Evolutionary conservation across 2,329 filamentous ascomycete genomes (phyloP).

Genomic region (Pestalotiopsis sp.): DNA sequence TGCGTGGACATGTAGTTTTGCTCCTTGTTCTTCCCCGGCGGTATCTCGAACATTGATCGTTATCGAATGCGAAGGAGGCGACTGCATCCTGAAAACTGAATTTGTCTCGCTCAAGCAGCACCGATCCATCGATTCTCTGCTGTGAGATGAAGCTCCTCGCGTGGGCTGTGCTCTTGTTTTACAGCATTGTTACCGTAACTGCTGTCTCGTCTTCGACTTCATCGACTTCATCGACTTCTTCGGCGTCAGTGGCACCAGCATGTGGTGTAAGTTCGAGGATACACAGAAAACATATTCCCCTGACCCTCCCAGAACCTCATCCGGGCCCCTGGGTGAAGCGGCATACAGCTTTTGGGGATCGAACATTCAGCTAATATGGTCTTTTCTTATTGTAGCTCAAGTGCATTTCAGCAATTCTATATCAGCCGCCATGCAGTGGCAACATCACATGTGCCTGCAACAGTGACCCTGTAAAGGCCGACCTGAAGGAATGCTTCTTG

Average conservation of each 20-base stretch:
- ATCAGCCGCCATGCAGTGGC: neutral
- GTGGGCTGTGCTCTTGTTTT: conserved; percentile 1
- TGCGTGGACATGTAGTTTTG: neutral
- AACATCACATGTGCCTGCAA: conserved; percentile 6
- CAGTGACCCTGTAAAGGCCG: conserved; percentile 2
- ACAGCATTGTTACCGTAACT: neutral
- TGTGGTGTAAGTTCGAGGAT: conserved; percentile 7
- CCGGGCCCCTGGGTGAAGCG: neutral
- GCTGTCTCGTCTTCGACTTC: neutral
- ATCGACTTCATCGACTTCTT: neutral
- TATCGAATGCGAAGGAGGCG: neutral
- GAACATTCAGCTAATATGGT: neutral
- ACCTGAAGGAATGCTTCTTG: neutral
- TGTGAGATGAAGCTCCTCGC: neutral
- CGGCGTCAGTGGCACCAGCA: neutral
- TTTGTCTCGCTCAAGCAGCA: neutral
- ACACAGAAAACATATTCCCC: neutral
- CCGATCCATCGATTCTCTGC: too few relatives aligned
- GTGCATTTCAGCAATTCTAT: neutral
- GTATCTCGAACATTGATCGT: neutral
- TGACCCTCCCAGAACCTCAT: neutral
- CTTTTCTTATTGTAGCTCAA: neutral
- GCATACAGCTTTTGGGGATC: too few relatives aligned
- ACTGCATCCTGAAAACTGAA: neutral
- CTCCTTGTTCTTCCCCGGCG: neutral